Percentiles rank a stretch among this genome's conserved stretches.
Conservation (phyloP, 352 stramenopile species). For the Poterioochromonas sp. region DNA sequence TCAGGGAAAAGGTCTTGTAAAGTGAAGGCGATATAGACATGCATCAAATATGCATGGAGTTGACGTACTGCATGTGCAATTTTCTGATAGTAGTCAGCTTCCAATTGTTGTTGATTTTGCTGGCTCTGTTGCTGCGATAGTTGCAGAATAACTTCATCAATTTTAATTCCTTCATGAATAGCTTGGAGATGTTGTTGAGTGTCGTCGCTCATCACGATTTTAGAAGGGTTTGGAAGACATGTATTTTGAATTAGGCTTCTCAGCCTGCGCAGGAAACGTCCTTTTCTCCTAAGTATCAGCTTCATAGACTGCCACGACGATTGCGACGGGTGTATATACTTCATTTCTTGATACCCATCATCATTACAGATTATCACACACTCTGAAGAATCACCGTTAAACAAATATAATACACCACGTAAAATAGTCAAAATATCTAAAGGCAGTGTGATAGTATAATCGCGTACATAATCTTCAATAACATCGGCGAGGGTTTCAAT, state of each 20-base stretch:
- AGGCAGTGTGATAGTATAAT: not conserved
- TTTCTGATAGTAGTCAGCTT: not conserved
- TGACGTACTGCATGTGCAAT: not conserved
- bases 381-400: constrained; percentile 10
- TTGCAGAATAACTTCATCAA: not conserved
- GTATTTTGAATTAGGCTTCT: not conserved
- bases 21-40: not conserved
- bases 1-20: constrained; percentile 21
- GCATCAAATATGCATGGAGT: not conserved
- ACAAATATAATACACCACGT: not conserved
- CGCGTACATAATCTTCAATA: not conserved
- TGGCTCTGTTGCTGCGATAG: no score
- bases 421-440: not conserved
- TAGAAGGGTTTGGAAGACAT: not conserved
- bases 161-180: not conserved
- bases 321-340: not conserved
- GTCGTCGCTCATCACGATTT: not conserved
- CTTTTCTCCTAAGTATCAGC: not conserved
- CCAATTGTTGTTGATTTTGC: not conserved
- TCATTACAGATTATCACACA: not conserved
- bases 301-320: not conserved
- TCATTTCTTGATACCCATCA: not conserved
- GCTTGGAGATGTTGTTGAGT: not conserved
- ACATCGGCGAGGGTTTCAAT: not conserved
- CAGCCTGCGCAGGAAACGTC: constrained; percentile 1